Base-by-base conservation (phyloP, 306 rosid genomes). In the Fragaria vesca region DNA sequence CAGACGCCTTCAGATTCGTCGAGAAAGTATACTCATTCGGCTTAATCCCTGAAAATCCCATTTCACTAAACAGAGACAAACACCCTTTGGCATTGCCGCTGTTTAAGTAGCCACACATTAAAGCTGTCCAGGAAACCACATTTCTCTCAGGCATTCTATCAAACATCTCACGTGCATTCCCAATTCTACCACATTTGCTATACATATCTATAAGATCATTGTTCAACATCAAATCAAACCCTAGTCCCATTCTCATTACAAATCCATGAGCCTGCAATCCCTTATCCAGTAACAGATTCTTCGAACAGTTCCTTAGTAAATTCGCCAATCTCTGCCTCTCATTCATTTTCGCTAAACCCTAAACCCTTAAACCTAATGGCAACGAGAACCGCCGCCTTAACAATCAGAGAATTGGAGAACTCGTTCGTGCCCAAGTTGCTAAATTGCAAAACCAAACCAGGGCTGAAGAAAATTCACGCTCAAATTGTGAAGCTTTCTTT, bases 1-100 rank as follows among this genome's bases (percentile, higher is more conserved):
- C 85, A 4, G 85, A 81, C 2, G 91, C 91, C 83, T 88, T 91
- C 18, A 89, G 82, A 73, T 83, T 81, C 42, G 87, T 87, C 0
- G 93, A 88, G 20, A 87, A 80, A 54, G 96, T 91, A 80, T 88
- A 91, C 76, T 89, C 93, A 60, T 81, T 84, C 0, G 88, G 81
- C 76, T 70, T 48, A 75, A 69, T 9, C 4, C 82, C 85, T 5
- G 73, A 85, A 81, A 17, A 67, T 62, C 85, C 75, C 89, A 83
- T 88, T 68, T 80, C 66, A 52, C 74, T n/a, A 38, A 91, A 89
- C 4, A 85, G 76, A 7, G 81, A 76, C 12, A 91, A 63, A 0
- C 90, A 81, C 62, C 62, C 76, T 57, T 50, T 77, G 63, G 89
- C 85, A 76, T 87, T 81, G 21, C 90, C 88, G 6, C 81, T 78